Conservation (phyloP, 495 filamentous ascomycete genomes). For the Pyrenula massariospora region DNA sequence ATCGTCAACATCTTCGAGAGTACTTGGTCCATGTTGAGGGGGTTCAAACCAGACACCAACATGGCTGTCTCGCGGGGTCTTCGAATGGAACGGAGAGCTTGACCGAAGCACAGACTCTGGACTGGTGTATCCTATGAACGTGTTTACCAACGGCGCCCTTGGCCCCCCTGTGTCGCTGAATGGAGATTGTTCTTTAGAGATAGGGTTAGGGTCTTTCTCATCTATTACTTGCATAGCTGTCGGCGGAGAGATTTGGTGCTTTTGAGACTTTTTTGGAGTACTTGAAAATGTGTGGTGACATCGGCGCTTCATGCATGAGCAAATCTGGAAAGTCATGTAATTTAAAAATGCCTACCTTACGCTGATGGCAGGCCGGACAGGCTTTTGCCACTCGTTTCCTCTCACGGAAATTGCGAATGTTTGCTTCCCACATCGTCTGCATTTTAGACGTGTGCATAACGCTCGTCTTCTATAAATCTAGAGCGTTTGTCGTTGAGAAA, state of each 20-base stretch:
- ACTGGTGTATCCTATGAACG: conserved; percentile 37
- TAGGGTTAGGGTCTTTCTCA: neutral
- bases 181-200: neutral
- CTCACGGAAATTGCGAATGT: neutral
- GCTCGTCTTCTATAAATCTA: too few species aligned
- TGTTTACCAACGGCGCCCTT: conserved; percentile 14
- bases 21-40: conserved; percentile 6
- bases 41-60: conserved; percentile 34
- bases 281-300: neutral
- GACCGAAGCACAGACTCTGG: conserved; percentile 35
- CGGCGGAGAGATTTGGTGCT: neutral
- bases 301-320: neutral
- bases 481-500: too few species aligned
- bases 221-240: neutral
- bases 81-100: conserved; percentile 16
- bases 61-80: conserved; percentile 22
- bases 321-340: neutral
- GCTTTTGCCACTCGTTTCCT: neutral
- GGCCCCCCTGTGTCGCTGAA: conserved; percentile 1
- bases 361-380: neutral
- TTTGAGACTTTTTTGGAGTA: neutral
- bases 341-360: neutral
- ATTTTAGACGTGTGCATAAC: neutral
- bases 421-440: neutral
- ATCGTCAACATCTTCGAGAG: conserved; percentile 10